Conservation (phyloP, 2,329 filamentous ascomycete genomes). For the Parastagonospora avenae region DNA sequence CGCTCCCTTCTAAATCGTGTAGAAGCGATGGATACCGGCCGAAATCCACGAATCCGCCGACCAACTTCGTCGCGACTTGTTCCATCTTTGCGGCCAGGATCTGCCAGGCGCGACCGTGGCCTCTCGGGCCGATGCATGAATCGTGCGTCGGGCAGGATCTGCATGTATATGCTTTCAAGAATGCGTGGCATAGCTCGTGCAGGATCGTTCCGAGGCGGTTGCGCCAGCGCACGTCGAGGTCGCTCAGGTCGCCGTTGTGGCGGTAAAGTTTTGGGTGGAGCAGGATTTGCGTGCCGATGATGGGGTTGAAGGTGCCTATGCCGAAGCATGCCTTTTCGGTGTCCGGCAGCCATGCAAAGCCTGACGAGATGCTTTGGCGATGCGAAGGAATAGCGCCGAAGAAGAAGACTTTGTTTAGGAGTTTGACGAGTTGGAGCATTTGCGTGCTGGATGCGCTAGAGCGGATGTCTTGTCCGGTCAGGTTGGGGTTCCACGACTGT, state of each 20-base stretch:
- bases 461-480: constrained; percentile 10
- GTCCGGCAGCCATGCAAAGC: constrained; percentile 12
- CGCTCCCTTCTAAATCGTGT: constrained; percentile 9
- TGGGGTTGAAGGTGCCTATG: constrained; percentile 12
- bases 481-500: constrained; percentile 11
- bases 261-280: constrained; percentile 17
- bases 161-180: constrained; percentile 21
- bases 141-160: constrained; percentile 13
- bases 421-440: constrained; percentile 8
- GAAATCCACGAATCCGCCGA: constrained; percentile 17
- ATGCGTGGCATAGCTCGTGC: constrained; percentile 24
- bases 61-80: constrained; percentile 15
- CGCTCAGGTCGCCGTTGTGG: not conserved
- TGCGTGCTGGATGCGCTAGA: constrained; percentile 10
- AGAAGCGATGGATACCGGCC: constrained; percentile 18
- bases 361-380: constrained; percentile 4
- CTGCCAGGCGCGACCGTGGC: constrained; percentile 27
- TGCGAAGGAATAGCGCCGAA: constrained; percentile 9
- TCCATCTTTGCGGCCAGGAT: constrained; percentile 20
- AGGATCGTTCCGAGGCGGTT: constrained; percentile 18
- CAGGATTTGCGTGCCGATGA: constrained; percentile 18
- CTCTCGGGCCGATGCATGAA: constrained; percentile 3
- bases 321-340: constrained; percentile 13
- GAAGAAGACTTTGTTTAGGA: constrained; percentile 19
- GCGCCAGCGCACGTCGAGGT: constrained; percentile 1